Evolutionary conservation across 768 basidiomycete species (phyloP).

Genomic region (Nidularia pulvinata): DNA sequence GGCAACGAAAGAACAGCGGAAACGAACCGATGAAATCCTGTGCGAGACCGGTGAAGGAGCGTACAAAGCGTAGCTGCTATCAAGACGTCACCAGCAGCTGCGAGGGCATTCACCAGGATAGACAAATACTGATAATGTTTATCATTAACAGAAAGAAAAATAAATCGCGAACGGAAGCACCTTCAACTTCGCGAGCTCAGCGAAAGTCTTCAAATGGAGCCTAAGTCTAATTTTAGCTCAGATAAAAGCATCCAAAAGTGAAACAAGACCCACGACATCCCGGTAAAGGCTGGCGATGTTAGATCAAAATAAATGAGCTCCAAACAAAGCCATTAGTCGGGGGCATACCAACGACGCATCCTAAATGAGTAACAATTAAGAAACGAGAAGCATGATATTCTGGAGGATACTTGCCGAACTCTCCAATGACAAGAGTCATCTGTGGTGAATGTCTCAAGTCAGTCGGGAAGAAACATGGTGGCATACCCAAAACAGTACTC

Average conservation of each 20-base stretch:
- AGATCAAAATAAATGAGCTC: not conserved
- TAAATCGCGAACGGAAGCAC: constrained; percentile 9
- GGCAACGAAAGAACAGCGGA: not conserved
- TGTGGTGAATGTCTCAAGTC: constrained; percentile 1
- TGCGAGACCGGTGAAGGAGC: constrained; percentile 41
- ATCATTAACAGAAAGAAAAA: no score
- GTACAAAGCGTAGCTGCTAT: constrained; percentile 40
- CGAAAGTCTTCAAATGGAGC: constrained; percentile 27
- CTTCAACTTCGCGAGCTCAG: constrained; percentile 31
- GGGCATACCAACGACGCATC: constrained; percentile 25
- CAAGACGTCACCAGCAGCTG: constrained; percentile 44
- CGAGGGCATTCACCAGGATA: constrained; percentile 39
- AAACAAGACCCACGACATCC: constrained; percentile 26
- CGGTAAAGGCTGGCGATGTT: constrained; percentile 23
- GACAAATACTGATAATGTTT: constrained; percentile 27
- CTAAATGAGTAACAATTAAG: constrained; percentile 9
- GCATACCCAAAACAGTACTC: constrained; percentile 7
- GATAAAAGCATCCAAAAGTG: not conserved
- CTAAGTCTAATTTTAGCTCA: constrained; percentile 8
- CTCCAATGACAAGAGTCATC: constrained; percentile 29
- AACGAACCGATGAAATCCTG: constrained; percentile 43
- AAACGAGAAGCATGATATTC: not conserved
- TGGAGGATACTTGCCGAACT: constrained; percentile 31
- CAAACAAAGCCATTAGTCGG: not conserved
- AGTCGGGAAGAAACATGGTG: not conserved